Percentiles rank a stretch among this genome's conserved stretches.
Evolutionary conservation across 164 flowering plant species (phyloP).

Genomic region (Chloranthus sessilifolius): DNA sequence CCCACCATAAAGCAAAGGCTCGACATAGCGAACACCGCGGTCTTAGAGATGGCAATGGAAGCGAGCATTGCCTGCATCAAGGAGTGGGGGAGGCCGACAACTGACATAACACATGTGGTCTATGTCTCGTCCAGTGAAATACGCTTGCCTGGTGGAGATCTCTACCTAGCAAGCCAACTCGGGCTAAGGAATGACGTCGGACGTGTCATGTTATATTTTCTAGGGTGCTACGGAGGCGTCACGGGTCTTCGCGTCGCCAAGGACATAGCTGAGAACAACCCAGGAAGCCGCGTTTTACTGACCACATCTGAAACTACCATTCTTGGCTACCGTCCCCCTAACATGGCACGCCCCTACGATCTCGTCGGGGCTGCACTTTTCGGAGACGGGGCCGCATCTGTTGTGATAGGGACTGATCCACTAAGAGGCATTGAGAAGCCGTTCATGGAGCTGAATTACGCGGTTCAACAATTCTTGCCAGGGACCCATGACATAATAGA

Average conservation of each 20-base stretch:
- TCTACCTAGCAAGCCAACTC: slow-evolving; percentile 44
- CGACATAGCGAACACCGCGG: slow-evolving; percentile 57
- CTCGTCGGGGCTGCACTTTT: slow-evolving; percentile 73
- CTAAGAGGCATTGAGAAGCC: slow-evolving; percentile 27
- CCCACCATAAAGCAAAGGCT: slow-evolving; percentile 58
- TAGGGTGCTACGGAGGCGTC: slow-evolving; percentile 69
- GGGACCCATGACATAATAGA: slow-evolving; percentile 50
- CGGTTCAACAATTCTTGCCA: slow-evolving; percentile 58
- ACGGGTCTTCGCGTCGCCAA: slow-evolving; percentile 64
- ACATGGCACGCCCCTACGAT: slow-evolving; percentile 51
- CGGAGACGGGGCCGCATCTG: slow-evolving; percentile 75
- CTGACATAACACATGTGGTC: slow-evolving; percentile 57
- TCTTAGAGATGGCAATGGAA: slow-evolving; percentile 49
- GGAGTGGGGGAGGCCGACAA: slow-evolving; percentile 57
- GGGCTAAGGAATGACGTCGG: slow-evolving; percentile 46
- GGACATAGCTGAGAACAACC: slow-evolving; percentile 74
- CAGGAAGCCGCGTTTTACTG: slow-evolving; percentile 56
- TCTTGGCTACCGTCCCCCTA: slow-evolving; percentile 64
- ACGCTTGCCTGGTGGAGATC: slow-evolving; percentile 64
- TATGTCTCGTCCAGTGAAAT: slow-evolving; percentile 68
- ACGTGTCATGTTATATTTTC: slow-evolving; percentile 65
- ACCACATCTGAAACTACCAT: slow-evolving; percentile 67
- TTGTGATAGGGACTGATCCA: slow-evolving; percentile 48
- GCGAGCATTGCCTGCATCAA: slow-evolving; percentile 55
- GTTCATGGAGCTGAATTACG: slow-evolving; percentile 52